phyloP scores from a whole-genome alignment of 2,329 filamentous ascomycete genomes.

The Fusarium sp. region DNA sequence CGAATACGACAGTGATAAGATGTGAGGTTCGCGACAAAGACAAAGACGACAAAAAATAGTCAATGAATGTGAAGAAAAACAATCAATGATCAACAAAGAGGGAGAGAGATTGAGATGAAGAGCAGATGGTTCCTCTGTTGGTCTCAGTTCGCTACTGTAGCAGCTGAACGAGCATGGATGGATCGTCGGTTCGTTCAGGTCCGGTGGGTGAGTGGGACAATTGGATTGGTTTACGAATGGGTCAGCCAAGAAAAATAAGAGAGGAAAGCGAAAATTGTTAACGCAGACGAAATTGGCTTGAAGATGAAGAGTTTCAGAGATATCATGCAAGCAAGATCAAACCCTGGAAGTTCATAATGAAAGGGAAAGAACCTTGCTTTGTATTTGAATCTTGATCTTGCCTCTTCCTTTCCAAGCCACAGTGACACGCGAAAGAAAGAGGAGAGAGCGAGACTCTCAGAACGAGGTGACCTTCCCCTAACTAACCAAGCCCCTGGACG shows the following conservation, averaged over 20 bases:
- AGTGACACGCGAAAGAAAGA: conserved; percentile 1
- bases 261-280: conserved; percentile 18
- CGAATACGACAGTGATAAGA: not conserved
- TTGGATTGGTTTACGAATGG: conserved; percentile 12
- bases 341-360: not conserved
- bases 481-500: conserved; percentile 29
- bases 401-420: not conserved
- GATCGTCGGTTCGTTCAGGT: conserved; percentile 35
- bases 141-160: conserved; percentile 22
- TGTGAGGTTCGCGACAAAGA: not conserved
- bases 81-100: conserved; percentile 8
- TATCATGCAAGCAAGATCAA: not conserved
- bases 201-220: conserved; percentile 21
- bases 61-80: conserved; percentile 5
- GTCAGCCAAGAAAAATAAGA: conserved; percentile 30
- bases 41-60: not conserved
- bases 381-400: conserved; percentile 16
- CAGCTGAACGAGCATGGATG: conserved; percentile 17
- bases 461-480: conserved; percentile 21
- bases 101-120: conserved; percentile 2
- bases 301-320: conserved; percentile 4
- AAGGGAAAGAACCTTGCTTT: conserved; percentile 14
- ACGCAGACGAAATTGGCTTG: conserved; percentile 27
- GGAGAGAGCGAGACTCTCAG: conserved; percentile 10
- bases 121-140: conserved; percentile 9